phyloP scores from a whole-genome alignment of 441 rosid genomes.

The Populus hybrid region DNA sequence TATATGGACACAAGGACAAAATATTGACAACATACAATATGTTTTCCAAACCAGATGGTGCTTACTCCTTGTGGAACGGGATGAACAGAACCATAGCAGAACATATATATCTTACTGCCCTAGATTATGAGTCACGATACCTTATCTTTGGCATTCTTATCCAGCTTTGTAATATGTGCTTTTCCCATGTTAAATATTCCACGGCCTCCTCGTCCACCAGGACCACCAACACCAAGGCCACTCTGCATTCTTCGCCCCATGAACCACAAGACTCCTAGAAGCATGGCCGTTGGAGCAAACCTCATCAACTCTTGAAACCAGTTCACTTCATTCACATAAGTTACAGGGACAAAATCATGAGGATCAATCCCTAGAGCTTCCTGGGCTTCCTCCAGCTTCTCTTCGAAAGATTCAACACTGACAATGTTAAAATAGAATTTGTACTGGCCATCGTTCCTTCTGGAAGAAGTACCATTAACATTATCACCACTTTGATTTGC shows the following conservation, averaged over 20 bases:
- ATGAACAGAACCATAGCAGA: background rate
- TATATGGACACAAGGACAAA: slow-evolving; percentile 3
- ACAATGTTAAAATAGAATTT: slow-evolving; percentile 56
- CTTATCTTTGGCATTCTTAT: slow-evolving; percentile 62
- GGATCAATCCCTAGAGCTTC: slow-evolving; percentile 49
- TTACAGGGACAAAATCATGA: slow-evolving; percentile 54
- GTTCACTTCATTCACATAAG: slow-evolving; percentile 43
- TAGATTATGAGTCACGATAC: slow-evolving; percentile 21
- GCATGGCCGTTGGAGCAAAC: slow-evolving; percentile 46
- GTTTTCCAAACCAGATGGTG: background rate
- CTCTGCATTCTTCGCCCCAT: slow-evolving; percentile 46
- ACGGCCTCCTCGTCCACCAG: slow-evolving; percentile 55
- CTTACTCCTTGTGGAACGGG: background rate
- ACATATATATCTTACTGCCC: background rate
- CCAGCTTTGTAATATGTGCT: slow-evolving; percentile 54
- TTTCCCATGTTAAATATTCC: slow-evolving; percentile 66
- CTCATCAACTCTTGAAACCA: slow-evolving; percentile 52
- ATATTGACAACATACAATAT: background rate
- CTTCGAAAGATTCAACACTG: slow-evolving; percentile 65
- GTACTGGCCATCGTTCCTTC: slow-evolving; percentile 36
- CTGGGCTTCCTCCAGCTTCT: slow-evolving; percentile 68
- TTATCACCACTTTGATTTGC: slow-evolving; percentile 34
- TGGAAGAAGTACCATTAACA: slow-evolving; percentile 22
- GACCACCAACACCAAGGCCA: slow-evolving; percentile 57
- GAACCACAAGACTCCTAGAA: slow-evolving; percentile 47